A percentile compares a stretch with the other conserved stretches of the same genome.
phyloP scores from a whole-genome alignment of 2,329 filamentous ascomycete genomes.

The Fusarium lyarnte region DNA sequence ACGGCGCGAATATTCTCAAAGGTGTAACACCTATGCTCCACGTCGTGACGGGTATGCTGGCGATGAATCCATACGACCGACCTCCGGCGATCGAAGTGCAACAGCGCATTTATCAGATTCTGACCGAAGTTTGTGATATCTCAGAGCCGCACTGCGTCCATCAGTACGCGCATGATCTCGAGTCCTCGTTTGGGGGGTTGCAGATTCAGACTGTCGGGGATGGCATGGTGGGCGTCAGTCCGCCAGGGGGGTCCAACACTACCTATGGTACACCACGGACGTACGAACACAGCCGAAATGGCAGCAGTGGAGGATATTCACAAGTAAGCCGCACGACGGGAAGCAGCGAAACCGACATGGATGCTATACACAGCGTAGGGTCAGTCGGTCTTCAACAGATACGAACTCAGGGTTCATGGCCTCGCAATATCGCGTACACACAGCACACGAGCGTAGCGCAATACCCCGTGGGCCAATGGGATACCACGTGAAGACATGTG shows the following conservation, averaged over 20 bases:
- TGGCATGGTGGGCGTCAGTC: not conserved
- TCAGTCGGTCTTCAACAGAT: conserved; percentile 37
- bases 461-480: conserved; percentile 37
- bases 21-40: conserved; percentile 63
- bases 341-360: conserved; percentile 44
- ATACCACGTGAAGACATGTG: conserved; percentile 1
- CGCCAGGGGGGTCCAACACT: conserved; percentile 37
- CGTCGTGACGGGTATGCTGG: conserved; percentile 65
- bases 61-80: conserved; percentile 61
- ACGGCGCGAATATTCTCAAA: conserved; percentile 58
- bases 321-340: conserved; percentile 47
- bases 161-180: conserved; percentile 53
- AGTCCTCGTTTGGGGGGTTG: conserved; percentile 39
- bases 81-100: conserved; percentile 63
- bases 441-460: conserved; percentile 21
- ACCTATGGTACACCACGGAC: conserved; percentile 45
- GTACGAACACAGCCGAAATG: conserved; percentile 45
- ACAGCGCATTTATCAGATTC: conserved; percentile 61
- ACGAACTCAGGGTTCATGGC: conserved; percentile 32
- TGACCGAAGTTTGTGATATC: conserved; percentile 59
- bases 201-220: conserved; percentile 30
- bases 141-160: conserved; percentile 65
- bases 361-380: conserved; percentile 35
- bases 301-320: conserved; percentile 50
- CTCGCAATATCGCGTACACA: conserved; percentile 36